phyloP scores from a whole-genome alignment of 129 eudicot genomes.

The Pulicaria dysenterica region DNA sequence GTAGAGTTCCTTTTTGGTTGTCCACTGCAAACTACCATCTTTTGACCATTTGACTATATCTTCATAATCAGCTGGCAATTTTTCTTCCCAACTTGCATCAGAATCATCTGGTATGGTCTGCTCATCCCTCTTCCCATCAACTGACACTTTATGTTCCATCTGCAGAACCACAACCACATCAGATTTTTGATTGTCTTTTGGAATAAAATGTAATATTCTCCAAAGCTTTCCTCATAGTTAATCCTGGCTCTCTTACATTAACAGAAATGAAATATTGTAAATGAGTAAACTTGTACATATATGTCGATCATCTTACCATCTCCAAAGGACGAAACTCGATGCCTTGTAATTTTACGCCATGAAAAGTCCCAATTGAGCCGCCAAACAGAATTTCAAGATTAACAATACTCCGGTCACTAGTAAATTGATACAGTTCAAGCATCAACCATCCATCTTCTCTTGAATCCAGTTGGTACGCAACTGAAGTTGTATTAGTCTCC shows the following conservation, averaged over 20 bases:
- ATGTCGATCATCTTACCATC: slow-evolving; percentile 10
- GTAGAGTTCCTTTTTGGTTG: slow-evolving; percentile 18
- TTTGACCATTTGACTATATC: slow-evolving; percentile 13
- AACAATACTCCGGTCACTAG: neutral
- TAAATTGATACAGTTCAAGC: neutral
- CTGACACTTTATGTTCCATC: neutral
- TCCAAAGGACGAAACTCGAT: slow-evolving; percentile 11
- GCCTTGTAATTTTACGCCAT: too few species aligned
- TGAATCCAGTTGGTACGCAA: neutral
- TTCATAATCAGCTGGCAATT: slow-evolving; percentile 18
- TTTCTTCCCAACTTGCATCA: slow-evolving; percentile 13
- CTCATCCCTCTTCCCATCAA: neutral
- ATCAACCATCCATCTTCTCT: slow-evolving; percentile 7
- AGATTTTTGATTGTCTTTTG: neutral
- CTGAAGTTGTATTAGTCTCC: neutral
- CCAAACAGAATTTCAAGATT: slow-evolving; percentile 13
- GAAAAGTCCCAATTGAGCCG: too few species aligned
- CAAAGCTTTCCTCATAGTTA: too few species aligned
- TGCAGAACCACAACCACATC: neutral
- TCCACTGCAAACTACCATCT: neutral
- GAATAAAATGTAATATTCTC: too few species aligned
- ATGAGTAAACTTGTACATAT: neutral
- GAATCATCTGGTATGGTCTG: slow-evolving; percentile 6
- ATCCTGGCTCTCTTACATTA: too few species aligned
- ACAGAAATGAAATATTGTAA: neutral